Evolutionary conservation across 768 basidiomycete genomes (phyloP).

Genomic region (Naganishia antarctica): DNA sequence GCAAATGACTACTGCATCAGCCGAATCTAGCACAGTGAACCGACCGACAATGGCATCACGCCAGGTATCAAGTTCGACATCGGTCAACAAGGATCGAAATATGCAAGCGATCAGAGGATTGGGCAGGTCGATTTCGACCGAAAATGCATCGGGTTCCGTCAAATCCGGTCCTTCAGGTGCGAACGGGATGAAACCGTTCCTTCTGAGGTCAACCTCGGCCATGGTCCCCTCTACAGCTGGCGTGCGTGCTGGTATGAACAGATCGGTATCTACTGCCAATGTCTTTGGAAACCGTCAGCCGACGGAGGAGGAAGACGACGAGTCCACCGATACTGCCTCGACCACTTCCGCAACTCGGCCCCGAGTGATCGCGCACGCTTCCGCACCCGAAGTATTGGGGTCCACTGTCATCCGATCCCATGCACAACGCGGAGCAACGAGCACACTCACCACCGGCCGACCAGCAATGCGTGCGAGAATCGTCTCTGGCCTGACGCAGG

Average conservation of each 20-base stretch:
- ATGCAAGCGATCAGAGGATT: slow-evolving; percentile 14
- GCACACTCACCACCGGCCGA: neutral
- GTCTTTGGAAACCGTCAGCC: slow-evolving; percentile 1
- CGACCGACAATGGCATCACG: slow-evolving; percentile 7
- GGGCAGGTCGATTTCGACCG: neutral
- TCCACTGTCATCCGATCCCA: neutral
- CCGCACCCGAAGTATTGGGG: neutral
- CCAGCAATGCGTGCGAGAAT: slow-evolving; percentile 12
- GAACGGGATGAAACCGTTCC: slow-evolving; percentile 13
- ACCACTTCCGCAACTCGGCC: slow-evolving; percentile 14
- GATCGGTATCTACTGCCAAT: slow-evolving; percentile 14
- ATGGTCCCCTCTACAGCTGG: neutral
- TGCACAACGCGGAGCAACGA: slow-evolving; percentile 7
- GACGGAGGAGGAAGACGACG: neutral
- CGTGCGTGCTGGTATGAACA: neutral
- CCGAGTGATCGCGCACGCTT: slow-evolving; percentile 16
- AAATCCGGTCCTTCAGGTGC: neutral
- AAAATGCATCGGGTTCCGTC: neutral
- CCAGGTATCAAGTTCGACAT: neutral
- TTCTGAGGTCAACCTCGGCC: slow-evolving; percentile 7
- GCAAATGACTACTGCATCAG: slow-evolving; percentile 2
- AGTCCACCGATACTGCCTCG: neutral
- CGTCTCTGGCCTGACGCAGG: slow-evolving; percentile 9
- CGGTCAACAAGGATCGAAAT: slow-evolving; percentile 13
- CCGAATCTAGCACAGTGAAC: neutral